phyloP scores from a whole-genome alignment of 1,284 basidiomycete genomes.

The Sparassis latifolia region DNA sequence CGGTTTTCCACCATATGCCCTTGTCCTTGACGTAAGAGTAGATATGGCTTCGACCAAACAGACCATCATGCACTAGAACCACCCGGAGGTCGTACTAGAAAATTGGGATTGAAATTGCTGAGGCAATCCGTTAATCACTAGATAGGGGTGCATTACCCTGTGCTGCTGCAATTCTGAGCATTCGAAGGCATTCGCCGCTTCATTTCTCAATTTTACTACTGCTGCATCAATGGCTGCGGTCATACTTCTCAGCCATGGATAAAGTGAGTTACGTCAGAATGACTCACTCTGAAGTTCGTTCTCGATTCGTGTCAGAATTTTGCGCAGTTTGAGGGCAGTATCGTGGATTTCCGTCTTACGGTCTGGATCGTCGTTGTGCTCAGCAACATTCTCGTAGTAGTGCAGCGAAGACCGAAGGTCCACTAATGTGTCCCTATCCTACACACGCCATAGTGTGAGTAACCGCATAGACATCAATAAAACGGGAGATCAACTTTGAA shows the following conservation, averaged over 20 bases:
- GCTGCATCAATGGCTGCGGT: constrained; percentile 46
- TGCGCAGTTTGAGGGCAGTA: constrained; percentile 42
- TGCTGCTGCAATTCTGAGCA: constrained; percentile 54
- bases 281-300: constrained; percentile 46
- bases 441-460: background rate
- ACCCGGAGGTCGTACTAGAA: constrained; percentile 68
- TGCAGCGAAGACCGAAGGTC: constrained; percentile 53
- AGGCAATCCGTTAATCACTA: background rate
- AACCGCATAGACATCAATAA: background rate
- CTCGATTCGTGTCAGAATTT: constrained; percentile 45
- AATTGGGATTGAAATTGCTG: background rate
- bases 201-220: constrained; percentile 37
- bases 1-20: constrained; percentile 71
- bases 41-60: constrained; percentile 64
- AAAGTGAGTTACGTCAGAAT: background rate
- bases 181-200: constrained; percentile 43
- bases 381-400: constrained; percentile 65
- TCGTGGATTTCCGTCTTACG: constrained; percentile 38
- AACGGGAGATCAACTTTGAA: constrained; percentile 42
- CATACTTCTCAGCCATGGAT: no score
- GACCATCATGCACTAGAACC: constrained; percentile 68
- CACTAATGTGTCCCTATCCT: constrained; percentile 57
- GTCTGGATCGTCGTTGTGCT: constrained; percentile 36
- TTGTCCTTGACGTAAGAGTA: constrained; percentile 68
- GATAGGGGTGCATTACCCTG: constrained; percentile 34